Evolutionary conservation across 2,329 filamentous ascomycete species (phyloP).

Genomic region (Calonectria honghensis): DNA sequence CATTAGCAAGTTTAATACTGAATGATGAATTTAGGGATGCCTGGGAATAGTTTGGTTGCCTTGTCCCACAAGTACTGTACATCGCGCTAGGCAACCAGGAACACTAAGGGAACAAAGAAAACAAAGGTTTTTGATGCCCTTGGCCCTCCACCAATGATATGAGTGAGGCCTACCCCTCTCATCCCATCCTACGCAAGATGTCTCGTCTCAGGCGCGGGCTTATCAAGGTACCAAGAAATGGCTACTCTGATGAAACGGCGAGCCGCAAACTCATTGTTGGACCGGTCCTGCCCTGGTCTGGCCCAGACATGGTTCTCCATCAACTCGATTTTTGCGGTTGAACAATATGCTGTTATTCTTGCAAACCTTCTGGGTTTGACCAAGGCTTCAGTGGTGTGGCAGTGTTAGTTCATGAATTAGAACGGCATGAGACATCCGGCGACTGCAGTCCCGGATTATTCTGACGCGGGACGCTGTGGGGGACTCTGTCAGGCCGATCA

Average conservation of each 20-base stretch:
- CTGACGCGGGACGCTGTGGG: neutral
- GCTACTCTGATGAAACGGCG: neutral
- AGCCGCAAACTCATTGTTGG: neutral
- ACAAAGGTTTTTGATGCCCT: neutral
- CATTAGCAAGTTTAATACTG: neutral
- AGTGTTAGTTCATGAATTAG: neutral
- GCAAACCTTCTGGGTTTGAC: neutral
- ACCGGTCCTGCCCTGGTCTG: neutral
- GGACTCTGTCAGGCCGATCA: conserved; percentile 10
- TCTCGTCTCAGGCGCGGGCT: neutral
- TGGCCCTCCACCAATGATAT: neutral
- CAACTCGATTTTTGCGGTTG: neutral
- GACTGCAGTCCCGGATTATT: neutral
- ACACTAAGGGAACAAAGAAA: neutral
- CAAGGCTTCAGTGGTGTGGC: conserved; percentile 14
- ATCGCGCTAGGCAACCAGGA: neutral
- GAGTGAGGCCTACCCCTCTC: neutral
- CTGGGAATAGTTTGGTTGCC: conserved; percentile 2
- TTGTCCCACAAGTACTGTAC: conserved; percentile 7
- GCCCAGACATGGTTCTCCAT: neutral
- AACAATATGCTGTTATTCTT: too few species aligned
- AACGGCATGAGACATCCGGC: conserved; percentile 6
- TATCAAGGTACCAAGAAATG: neutral
- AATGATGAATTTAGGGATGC: neutral
- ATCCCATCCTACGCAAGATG: neutral